Evolutionary conservation across 805 yeast genomes (phyloP).

Genomic region (Helenozyma baotianmanensis): DNA sequence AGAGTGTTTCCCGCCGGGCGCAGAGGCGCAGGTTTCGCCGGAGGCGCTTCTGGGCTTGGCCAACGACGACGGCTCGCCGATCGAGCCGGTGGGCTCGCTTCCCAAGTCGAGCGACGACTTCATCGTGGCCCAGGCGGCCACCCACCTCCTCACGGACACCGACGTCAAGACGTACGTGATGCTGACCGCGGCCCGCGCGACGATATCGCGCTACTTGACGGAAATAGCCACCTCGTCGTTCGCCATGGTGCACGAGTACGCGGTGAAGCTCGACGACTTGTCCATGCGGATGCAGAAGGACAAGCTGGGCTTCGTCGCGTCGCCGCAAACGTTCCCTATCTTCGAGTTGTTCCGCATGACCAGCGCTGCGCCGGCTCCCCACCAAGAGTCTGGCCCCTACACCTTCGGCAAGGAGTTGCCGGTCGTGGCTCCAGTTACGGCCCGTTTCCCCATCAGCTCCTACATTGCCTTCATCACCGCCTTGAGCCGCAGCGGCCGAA

Average conservation of each 20-base stretch:
- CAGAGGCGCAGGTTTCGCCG: not conserved
- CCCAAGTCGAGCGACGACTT: constrained; percentile 18
- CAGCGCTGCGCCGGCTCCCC: not conserved
- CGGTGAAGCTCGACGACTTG: constrained; percentile 40
- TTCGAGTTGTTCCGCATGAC: constrained; percentile 26
- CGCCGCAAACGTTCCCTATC: constrained; percentile 30
- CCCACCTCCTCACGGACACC: constrained; percentile 29
- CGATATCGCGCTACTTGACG: constrained; percentile 17
- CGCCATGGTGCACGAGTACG: constrained; percentile 32
- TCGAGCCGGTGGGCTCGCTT: not conserved
- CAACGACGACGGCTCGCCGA: not conserved
- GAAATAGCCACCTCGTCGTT: constrained; percentile 39
- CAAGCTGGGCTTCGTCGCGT: constrained; percentile 23
- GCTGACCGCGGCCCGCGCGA: constrained; percentile 30
- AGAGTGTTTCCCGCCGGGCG: constrained; percentile 14
- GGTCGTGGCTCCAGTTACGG: too few relatives aligned
- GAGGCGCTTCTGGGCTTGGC: constrained; percentile 1
- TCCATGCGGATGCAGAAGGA: constrained; percentile 44
- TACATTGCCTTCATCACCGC: constrained; percentile 15
- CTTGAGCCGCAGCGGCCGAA: constrained; percentile 8
- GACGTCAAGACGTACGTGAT: constrained; percentile 34
- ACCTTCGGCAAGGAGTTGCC: too few relatives aligned
- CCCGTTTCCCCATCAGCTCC: constrained; percentile 5
- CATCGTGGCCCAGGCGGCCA: constrained; percentile 31
- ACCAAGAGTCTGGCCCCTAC: too few relatives aligned